Conservation (phyloP, 1,284 basidiomycete species). For the Apiotrichum akiyoshidainum region DNA sequence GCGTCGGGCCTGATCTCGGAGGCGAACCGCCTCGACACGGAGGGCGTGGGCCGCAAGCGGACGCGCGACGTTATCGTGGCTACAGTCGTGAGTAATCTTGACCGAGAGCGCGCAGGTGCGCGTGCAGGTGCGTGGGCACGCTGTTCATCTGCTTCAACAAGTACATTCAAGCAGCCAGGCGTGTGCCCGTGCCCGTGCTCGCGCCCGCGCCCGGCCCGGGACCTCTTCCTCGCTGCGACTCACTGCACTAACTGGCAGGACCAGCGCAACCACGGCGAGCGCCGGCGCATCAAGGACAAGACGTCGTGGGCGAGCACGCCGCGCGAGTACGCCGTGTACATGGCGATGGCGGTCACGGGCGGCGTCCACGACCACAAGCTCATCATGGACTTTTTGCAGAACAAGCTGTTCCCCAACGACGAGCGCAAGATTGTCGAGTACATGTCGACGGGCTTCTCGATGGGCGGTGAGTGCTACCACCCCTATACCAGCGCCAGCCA, state of each 20-base stretch:
- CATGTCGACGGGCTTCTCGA: conserved; percentile 54
- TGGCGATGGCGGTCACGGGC: conserved; percentile 43
- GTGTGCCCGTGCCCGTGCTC: too few species aligned
- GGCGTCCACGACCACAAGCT: conserved; percentile 70
- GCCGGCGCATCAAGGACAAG: conserved; percentile 52
- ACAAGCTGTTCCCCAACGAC: conserved; percentile 65
- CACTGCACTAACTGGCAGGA: conserved; percentile 44
- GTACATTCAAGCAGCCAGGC: too few species aligned
- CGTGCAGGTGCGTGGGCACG: too few species aligned
- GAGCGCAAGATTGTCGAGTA: conserved; percentile 63
- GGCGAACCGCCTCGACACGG: conserved; percentile 8
- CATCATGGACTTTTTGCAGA: conserved; percentile 70
- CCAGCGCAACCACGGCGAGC: conserved; percentile 68
- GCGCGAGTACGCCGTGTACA: conserved; percentile 3
- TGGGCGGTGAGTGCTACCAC: conserved; percentile 46
- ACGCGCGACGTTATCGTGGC: conserved; percentile 43
- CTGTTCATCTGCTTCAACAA: too few species aligned
- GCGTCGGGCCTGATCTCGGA: conserved; percentile 38
- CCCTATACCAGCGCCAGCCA: too few species aligned
- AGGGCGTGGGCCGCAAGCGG: conserved; percentile 4
- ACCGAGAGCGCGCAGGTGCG: too few species aligned
- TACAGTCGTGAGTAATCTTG: conserved; percentile 35
- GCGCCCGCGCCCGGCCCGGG: too few species aligned
- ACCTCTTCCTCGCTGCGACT: too few species aligned
- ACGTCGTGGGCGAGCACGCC: background rate